Base-by-base conservation (phyloP, 345 rosid species). In the Isatis tinctoria region DNA sequence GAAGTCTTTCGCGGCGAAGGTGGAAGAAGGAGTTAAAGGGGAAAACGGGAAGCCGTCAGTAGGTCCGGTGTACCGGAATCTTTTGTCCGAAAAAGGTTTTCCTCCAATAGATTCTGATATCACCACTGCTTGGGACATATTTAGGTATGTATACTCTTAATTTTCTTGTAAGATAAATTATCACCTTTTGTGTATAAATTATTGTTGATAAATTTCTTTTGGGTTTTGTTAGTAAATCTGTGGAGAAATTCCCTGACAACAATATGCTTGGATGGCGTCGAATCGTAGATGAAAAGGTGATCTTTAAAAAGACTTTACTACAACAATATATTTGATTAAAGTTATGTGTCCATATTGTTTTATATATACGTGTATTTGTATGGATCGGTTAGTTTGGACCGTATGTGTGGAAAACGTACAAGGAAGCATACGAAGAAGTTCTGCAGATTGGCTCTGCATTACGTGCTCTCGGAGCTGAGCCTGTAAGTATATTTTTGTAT, bases 191-290 rank as follows among this genome's bases (percentile, higher is more conserved):
- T 68, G 41, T 40, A 7, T 64, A 35, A 35, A 9, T 10, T 49
- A 24, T 36, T 37, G 52, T 22, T 22, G 10, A 32, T 13, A 14
- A 59, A 28, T 20, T 4, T 59, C 17, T 52, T 44, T n/a, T 26
- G 33, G 33, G 6, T 37, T 11, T 59, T 45, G 61, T 72, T 83
- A 94, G 98, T 37, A 65, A 70, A n/a, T 83, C 97, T 12, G 96
- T 71, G 14, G 78, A 83, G 79, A 87, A 84, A 66, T 68, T 83
- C 67, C 91, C 92, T 17, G 70, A 74, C 20, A 91, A 87, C 68
- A 85, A 69, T 70, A 95, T 95, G 99, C 96, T 95, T 49, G 99
- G 99, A 62, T 91, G 97, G 92, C 92, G 99, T 49, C 75, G 47
- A 77, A 45, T 80, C 67, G 84, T 88, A 20, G 82, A 89, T 43